A percentile compares a stretch with the other conserved stretches of the same genome.
These are phyloP conservation scores for Phanerodontia chrysosporium DNA, from an alignment of 768 basidiomycete species.

Conservation along the genomic window DNA sequence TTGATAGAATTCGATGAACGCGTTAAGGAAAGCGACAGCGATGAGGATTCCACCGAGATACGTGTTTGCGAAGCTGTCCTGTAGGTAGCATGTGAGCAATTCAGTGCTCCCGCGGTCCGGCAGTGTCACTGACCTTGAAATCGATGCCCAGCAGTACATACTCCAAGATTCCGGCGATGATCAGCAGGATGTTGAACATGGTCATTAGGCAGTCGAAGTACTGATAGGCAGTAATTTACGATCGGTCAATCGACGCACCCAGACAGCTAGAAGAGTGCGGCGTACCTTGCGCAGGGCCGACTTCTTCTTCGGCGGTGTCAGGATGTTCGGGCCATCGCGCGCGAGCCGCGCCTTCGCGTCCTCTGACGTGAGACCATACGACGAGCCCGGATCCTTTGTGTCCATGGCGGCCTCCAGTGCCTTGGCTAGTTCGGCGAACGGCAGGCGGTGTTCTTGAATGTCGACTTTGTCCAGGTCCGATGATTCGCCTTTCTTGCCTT, in stretches of 20 bases:
- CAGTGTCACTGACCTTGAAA: constrained; percentile 40
- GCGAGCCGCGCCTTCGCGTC: constrained; percentile 53
- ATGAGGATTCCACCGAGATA: constrained; percentile 71
- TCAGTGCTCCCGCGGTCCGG: neutral
- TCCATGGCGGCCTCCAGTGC: constrained; percentile 48
- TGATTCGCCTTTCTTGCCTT: constrained; percentile 25
- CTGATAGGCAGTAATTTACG: constrained; percentile 28
- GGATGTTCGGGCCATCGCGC: constrained; percentile 55
- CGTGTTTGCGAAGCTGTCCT: constrained; percentile 60
- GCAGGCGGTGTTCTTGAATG: constrained; percentile 51
- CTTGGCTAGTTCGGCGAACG: constrained; percentile 36
- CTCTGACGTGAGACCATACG: constrained; percentile 45
- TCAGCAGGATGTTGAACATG: constrained; percentile 63
- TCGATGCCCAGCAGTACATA: constrained; percentile 61
- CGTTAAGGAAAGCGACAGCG: constrained; percentile 63
- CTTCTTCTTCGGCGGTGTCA: constrained; percentile 66
- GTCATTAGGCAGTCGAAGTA: constrained; percentile 60
- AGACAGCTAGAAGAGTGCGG: neutral
- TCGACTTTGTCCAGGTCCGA: constrained; percentile 43
- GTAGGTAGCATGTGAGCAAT: constrained; percentile 5
- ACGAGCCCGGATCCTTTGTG: constrained; percentile 45
- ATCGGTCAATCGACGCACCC: constrained; percentile 10
- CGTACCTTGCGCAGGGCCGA: constrained; percentile 59
- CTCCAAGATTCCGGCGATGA: constrained; percentile 61
- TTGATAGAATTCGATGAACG: constrained; percentile 66